Conservation (phyloP, 129 eudicot species). For the Pseudognaphalium luteoalbum region DNA sequence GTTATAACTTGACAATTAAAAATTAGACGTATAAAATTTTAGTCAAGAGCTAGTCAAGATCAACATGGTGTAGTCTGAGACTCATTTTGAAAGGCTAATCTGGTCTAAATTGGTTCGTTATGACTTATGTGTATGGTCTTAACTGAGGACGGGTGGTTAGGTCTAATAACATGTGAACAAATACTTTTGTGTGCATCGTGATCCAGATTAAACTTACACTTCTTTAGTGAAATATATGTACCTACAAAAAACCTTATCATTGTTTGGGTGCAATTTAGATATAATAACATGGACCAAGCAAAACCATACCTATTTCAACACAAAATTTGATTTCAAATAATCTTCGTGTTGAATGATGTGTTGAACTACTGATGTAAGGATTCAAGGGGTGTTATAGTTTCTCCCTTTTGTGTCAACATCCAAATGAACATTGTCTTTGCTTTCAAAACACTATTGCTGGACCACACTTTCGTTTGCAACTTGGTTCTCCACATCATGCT, state of each 20-base stretch:
- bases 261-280: not conserved
- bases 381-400: not conserved
- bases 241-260: too few relatives aligned
- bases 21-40: too few relatives aligned
- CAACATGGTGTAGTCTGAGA: not conserved
- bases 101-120: not conserved
- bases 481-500: not conserved
- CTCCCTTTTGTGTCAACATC: not conserved
- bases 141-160: too few relatives aligned
- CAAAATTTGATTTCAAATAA: too few relatives aligned
- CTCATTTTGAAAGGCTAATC: not conserved
- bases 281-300: not conserved
- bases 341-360: not conserved
- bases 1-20: too few relatives aligned
- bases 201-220: not conserved
- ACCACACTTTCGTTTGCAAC: conserved; percentile 1
- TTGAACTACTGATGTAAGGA: not conserved
- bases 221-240: too few relatives aligned
- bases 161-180: too few relatives aligned
- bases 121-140: not conserved
- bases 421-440: not conserved
- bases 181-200: not conserved
- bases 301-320: not conserved
- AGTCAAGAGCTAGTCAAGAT: too few relatives aligned
- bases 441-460: not conserved